These are phyloP conservation scores for Penicillium lividum DNA, from an alignment of 495 filamentous ascomycete genomes.

Conservation along the genomic window DNA sequence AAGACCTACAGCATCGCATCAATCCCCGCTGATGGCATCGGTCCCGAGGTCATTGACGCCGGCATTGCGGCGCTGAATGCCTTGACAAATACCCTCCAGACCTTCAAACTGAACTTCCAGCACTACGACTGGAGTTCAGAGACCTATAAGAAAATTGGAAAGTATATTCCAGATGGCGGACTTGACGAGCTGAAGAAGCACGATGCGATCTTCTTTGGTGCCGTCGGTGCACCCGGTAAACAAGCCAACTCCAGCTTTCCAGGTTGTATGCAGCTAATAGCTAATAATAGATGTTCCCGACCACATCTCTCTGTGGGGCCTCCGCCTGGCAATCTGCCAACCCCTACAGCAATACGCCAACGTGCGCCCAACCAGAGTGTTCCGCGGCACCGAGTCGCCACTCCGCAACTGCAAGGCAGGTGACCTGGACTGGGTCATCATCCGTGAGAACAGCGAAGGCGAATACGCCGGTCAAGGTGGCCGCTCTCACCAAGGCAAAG, in stretches of 20 bases:
- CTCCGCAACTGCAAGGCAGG: conserved; percentile 44
- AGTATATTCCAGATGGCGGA: conserved; percentile 56
- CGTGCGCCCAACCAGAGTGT: conserved; percentile 52
- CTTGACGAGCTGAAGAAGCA: conserved; percentile 52
- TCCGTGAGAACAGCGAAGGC: conserved; percentile 60
- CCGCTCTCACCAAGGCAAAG: conserved; percentile 47
- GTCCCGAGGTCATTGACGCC: conserved; percentile 53
- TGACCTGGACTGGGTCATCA: conserved; percentile 56
- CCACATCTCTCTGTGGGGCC: conserved; percentile 58
- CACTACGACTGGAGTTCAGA: conserved; percentile 55
- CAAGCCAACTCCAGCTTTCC: background rate
- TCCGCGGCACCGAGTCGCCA: conserved; percentile 51
- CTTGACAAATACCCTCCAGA: conserved; percentile 42
- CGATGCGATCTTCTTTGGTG: conserved; percentile 58
- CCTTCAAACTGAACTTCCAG: conserved; percentile 51
- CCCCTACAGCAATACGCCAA: conserved; percentile 59
- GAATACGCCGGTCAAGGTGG: conserved; percentile 61
- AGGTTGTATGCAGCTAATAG: conserved; percentile 10
- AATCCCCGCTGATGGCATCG: conserved; percentile 58
- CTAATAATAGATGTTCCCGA: conserved; percentile 51
- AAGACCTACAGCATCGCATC: conserved; percentile 49
- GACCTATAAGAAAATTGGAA: conserved; percentile 53
- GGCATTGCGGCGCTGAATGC: conserved; percentile 48
- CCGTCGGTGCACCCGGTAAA: conserved; percentile 56
- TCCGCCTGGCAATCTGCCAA: conserved; percentile 56